Conservation (phyloP, 495 filamentous ascomycete genomes). For the Penicillium samsonianum region DNA sequence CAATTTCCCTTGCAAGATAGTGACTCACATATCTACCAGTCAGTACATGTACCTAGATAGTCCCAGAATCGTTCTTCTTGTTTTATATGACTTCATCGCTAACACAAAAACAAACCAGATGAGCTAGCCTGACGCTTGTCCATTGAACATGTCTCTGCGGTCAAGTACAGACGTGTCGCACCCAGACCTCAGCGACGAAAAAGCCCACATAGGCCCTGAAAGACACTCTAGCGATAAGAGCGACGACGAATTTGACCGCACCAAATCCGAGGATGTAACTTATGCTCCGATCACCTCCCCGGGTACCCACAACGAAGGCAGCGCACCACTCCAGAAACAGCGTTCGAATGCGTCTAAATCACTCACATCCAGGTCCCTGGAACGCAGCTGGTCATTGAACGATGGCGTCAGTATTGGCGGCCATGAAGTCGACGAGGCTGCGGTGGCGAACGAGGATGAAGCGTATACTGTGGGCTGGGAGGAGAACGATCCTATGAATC, state of each 20-base stretch:
- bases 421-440: constrained; percentile 28
- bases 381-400: constrained; percentile 58
- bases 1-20: neutral
- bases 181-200: constrained; percentile 10
- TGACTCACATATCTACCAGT: neutral
- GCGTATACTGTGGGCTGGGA: constrained; percentile 71
- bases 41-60: neutral
- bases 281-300: constrained; percentile 34
- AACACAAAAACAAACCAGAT: neutral
- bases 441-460: constrained; percentile 19
- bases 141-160: constrained; percentile 2
- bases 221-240: constrained; percentile 13
- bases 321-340: constrained; percentile 21
- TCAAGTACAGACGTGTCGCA: neutral
- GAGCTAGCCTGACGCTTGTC: neutral
- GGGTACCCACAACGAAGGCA: constrained; percentile 15
- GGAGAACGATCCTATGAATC: constrained; percentile 71
- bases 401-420: constrained; percentile 57
- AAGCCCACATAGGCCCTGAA: constrained; percentile 8
- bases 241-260: constrained; percentile 14
- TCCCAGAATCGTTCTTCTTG: neutral
- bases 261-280: constrained; percentile 22
- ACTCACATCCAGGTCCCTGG: constrained; percentile 18
- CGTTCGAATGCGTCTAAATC: constrained; percentile 27
- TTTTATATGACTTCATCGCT: neutral